Evolutionary conservation across 257 asterid species (phyloP).

Genomic region (Solanum sejunctum): DNA sequence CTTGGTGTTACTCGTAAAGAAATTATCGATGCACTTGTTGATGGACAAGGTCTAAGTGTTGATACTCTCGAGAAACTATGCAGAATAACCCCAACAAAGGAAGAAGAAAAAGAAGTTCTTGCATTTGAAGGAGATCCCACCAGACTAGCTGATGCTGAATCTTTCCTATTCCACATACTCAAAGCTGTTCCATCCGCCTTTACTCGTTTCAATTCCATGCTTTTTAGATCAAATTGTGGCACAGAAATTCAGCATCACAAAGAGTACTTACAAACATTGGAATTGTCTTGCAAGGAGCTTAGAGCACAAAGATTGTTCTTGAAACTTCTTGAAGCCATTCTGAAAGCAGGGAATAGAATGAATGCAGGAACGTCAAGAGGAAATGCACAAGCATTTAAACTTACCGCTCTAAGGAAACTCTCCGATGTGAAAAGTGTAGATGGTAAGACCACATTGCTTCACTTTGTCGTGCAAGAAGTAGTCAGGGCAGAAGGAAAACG

Average conservation of each 20-base stretch:
- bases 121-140: slow-evolving; percentile 66
- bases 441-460: slow-evolving; percentile 76
- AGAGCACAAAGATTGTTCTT: slow-evolving; percentile 65
- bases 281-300: slow-evolving; percentile 64
- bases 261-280: slow-evolving; percentile 40
- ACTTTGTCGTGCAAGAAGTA: slow-evolving; percentile 84
- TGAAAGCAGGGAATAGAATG: slow-evolving; percentile 80
- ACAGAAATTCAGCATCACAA: slow-evolving; percentile 34
- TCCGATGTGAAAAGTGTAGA: slow-evolving; percentile 85
- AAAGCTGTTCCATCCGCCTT: slow-evolving; percentile 78
- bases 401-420: slow-evolving; percentile 63
- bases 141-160: slow-evolving; percentile 74
- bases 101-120: slow-evolving; percentile 49
- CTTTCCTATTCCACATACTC: slow-evolving; percentile 77
- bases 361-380: slow-evolving; percentile 88
- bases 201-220: slow-evolving; percentile 59
- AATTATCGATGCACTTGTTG: slow-evolving; percentile 45
- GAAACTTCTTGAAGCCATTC: slow-evolving; percentile 81
- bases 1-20: slow-evolving; percentile 46
- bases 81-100: slow-evolving; percentile 54
- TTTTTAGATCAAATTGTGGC: slow-evolving; percentile 45
- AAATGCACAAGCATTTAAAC: slow-evolving; percentile 77
- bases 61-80: slow-evolving; percentile 66
- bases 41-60: slow-evolving; percentile 49
- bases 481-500: slow-evolving; percentile 91